Conservation (phyloP, 306 rosid species). For the Dalbergia cultrata region DNA sequence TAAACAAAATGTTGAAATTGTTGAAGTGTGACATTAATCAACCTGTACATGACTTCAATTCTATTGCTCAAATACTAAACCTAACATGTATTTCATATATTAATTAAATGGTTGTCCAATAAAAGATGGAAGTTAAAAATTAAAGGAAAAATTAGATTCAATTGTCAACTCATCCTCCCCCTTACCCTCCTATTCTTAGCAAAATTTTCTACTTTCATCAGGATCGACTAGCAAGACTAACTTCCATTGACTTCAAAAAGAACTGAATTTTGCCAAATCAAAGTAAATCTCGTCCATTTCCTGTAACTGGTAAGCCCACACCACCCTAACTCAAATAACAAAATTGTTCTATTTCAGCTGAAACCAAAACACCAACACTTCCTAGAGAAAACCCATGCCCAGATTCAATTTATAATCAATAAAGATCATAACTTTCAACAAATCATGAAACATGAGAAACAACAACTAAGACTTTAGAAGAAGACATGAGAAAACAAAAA, state of each 20-base stretch:
- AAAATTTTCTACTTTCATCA: slow-evolving; percentile 24
- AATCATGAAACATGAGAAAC: too few relatives aligned
- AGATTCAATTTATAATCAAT: too few relatives aligned
- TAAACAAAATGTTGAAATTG: slow-evolving; percentile 20
- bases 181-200: slow-evolving; percentile 3
- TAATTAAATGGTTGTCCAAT: slow-evolving; percentile 22
- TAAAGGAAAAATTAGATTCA: slow-evolving; percentile 18
- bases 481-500: too few relatives aligned
- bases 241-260: not conserved
- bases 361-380: too few relatives aligned
- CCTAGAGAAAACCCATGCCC: too few relatives aligned
- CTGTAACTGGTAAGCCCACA: not conserved
- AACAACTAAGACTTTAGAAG: too few relatives aligned
- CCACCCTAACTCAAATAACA: not conserved
- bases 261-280: not conserved
- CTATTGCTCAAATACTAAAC: slow-evolving; percentile 25
- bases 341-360: too few relatives aligned
- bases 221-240: not conserved
- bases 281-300: not conserved
- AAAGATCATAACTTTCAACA: too few relatives aligned
- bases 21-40: slow-evolving; percentile 33
- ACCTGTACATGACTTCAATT: slow-evolving; percentile 16
- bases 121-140: slow-evolving; percentile 30
- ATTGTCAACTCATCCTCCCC: slow-evolving; percentile 22
- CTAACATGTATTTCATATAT: not conserved